phyloP scores from a whole-genome alignment of 2,329 filamentous ascomycete genomes.

The Pseudopithomyces chartarum region DNA sequence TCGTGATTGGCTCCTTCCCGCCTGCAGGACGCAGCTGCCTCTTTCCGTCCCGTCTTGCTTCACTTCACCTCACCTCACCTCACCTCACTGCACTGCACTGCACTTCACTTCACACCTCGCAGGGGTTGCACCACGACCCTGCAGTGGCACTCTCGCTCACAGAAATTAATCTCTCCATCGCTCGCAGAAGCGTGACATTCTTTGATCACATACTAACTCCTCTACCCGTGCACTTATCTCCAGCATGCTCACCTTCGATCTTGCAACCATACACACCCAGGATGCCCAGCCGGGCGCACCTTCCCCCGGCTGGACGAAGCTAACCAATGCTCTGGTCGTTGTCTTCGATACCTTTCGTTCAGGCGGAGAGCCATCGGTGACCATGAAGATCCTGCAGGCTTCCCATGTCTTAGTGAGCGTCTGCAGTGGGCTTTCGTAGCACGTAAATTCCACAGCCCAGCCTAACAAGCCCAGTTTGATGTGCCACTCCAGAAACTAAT shows the following conservation, averaged over 20 bases:
- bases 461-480: slow-evolving; percentile 8
- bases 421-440: not conserved
- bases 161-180: no score
- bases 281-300: slow-evolving; percentile 30
- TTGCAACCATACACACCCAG: slow-evolving; percentile 41
- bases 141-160: no score
- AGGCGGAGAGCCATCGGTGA: slow-evolving; percentile 26
- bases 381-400: slow-evolving; percentile 49
- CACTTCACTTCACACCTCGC: no score
- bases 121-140: no score
- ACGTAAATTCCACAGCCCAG: not conserved
- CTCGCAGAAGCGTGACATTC: not conserved
- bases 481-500: slow-evolving; percentile 27
- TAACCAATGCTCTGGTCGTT: slow-evolving; percentile 36
- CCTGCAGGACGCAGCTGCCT: slow-evolving; percentile 21
- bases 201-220: slow-evolving; percentile 18
- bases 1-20: slow-evolving; percentile 20
- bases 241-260: slow-evolving; percentile 36
- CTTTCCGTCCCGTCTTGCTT: slow-evolving; percentile 2
- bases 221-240: slow-evolving; percentile 8
- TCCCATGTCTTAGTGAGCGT: slow-evolving; percentile 49
- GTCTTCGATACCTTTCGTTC: slow-evolving; percentile 39
- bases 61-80: no score
- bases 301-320: slow-evolving; percentile 40
- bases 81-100: no score